A percentile compares a stretch with the other conserved stretches of the same genome.
Evolutionary conservation across 306 rosid genomes (phyloP).

Genomic region (Urtica urens): DNA sequence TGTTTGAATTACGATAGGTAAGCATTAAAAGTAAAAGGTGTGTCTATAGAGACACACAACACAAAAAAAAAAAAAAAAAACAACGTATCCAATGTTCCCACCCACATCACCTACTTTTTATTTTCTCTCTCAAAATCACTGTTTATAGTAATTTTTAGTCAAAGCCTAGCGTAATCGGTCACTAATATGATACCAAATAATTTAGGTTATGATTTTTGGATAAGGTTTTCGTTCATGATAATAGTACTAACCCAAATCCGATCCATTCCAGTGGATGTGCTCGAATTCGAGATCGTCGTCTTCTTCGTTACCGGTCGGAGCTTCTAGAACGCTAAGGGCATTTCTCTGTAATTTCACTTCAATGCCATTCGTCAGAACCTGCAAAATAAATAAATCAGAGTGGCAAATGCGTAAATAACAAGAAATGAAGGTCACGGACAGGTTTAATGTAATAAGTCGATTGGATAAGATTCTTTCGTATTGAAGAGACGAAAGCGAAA

Average conservation of each 20-base stretch:
- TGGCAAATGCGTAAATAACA: no score
- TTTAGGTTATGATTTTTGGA: constrained; percentile 2
- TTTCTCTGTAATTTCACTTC: constrained; percentile 96
- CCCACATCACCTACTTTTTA: constrained; percentile 27
- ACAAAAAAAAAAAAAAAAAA: no score
- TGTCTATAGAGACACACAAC: no score
- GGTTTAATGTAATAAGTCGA: no score
- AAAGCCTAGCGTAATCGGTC: constrained; percentile 18
- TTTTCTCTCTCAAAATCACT: constrained; percentile 11
- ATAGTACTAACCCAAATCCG: constrained; percentile 53
- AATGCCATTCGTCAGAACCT: constrained; percentile 96
- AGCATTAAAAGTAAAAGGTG: constrained; percentile 42
- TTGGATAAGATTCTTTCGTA: no score
- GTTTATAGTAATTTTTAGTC: constrained; percentile 5
- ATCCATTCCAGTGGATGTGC: constrained; percentile 66
- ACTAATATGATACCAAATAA: not conserved
- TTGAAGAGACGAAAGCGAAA: no score
- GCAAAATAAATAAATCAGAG: constrained; percentile 18
- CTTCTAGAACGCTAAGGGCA: constrained; percentile 95
- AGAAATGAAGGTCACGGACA: no score
- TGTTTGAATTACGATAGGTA: no score
- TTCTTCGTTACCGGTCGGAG: constrained; percentile 94
- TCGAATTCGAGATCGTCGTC: constrained; percentile 93
- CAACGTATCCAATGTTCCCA: constrained; percentile 79
- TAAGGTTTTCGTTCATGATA: not conserved